phyloP scores from a whole-genome alignment of 441 rosid species.

The Kokia cookei region DNA sequence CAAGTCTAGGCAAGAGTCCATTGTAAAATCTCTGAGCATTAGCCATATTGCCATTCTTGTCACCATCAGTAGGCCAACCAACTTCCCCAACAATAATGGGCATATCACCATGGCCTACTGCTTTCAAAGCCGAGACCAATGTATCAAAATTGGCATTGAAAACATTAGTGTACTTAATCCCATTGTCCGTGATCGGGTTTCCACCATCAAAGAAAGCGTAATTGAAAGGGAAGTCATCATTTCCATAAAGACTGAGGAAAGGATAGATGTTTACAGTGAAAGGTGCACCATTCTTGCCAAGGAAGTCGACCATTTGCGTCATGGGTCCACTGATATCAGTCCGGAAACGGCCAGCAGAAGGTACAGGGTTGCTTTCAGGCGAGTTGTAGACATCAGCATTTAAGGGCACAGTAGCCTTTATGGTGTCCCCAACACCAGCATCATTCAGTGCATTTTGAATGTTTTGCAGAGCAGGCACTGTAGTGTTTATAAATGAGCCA shows the following conservation, averaged over 20 bases:
- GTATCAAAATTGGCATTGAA: constrained; percentile 93
- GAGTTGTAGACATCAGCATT: constrained; percentile 87
- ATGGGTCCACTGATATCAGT: constrained; percentile 50
- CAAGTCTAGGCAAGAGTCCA: constrained; percentile 71
- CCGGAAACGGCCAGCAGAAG: constrained; percentile 87
- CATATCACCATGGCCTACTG: constrained; percentile 53
- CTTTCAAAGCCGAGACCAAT: constrained; percentile 63
- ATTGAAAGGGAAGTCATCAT: constrained; percentile 72
- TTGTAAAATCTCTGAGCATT: constrained; percentile 76
- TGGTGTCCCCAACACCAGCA: constrained; percentile 58
- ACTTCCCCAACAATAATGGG: constrained; percentile 84
- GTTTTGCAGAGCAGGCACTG: constrained; percentile 88
- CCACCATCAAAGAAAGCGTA: constrained; percentile 92
- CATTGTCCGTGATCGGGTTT: constrained; percentile 50
- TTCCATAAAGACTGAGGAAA: constrained; percentile 82
- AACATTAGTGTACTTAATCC: constrained; percentile 68
- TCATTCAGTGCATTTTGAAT: constrained; percentile 91
- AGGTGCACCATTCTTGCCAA: constrained; percentile 66
- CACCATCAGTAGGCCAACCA: constrained; percentile 98
- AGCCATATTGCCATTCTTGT: constrained; percentile 58
- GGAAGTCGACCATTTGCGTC: constrained; percentile 68
- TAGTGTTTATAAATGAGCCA: constrained; percentile 53
- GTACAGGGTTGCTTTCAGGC: constrained; percentile 55
- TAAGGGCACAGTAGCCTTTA: constrained; percentile 87
- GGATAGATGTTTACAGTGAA: constrained; percentile 94